Evolutionary conservation across 345 rosid species (phyloP), one percentile per base, ranked within the genome.

Genomic region (Gossypium anomalum): DNA sequence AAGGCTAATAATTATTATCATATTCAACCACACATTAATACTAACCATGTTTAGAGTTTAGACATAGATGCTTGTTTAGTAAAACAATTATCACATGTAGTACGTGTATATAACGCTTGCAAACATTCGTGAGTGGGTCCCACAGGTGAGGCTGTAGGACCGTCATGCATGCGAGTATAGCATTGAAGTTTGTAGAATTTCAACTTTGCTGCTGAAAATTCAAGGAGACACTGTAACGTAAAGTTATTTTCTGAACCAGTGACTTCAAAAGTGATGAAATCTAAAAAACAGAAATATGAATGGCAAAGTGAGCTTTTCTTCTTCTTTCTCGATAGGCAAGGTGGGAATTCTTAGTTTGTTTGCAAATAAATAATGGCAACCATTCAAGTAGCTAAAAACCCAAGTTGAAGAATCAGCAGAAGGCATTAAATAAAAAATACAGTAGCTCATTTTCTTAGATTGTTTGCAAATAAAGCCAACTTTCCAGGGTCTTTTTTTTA

Each of bases 31-130:
- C 12, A 59, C 59, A 59, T 67, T 67, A 57, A 14, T 19, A 68
- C 60, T 56, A 43, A 45, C 48, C 73, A 68, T 56, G 47, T 60
- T 73, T 73, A 73, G 41, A 72, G 47, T 60, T 73, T 73, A 73
- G 22, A 72, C 23, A 5, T 48, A 61, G 60, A 73, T 17, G 4
- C 23, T 57, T 56, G 8, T 51, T 49, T 27, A 45, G 9, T 61
- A 19, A 72, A 61, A 25, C n/a, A 61, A 16, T n/a, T 27, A 73
- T 73, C 76, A 73, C 60, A 61, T 60, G 44, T 73, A 49, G 2
- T 49, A 48, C 25, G 48, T 73, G 76, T 62, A 12, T 34, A 61
- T 45, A 48, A 27, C 25, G 49, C 69, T 58, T 19, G 45, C 70
- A 29, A 9, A 48, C 76, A 73, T 48, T 41, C 47, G 49, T 17